Evolutionary conservation across 2,329 filamentous ascomycete genomes (phyloP).

Genomic region (Chaetomium globosum): DNA sequence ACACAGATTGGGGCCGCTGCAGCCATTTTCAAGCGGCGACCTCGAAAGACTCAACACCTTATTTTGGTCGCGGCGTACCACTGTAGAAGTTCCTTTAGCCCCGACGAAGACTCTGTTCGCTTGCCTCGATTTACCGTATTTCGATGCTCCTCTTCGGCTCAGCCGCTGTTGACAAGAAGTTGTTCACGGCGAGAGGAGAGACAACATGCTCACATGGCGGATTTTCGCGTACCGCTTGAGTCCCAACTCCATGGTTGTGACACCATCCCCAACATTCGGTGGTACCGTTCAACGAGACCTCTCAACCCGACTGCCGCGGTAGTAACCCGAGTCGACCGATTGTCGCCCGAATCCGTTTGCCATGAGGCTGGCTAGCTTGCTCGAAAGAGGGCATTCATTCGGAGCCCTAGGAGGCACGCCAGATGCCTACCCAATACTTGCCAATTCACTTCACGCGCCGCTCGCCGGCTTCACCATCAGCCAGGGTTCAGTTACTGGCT

Average conservation of each 20-base stretch:
- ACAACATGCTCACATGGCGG: background rate
- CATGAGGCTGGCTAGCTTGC: background rate
- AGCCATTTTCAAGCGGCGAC: background rate
- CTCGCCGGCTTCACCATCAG: background rate
- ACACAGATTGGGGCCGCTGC: background rate
- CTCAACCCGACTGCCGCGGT: conserved; percentile 4
- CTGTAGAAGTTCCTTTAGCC: background rate
- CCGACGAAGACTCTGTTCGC: background rate
- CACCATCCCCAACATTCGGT: conserved; percentile 4
- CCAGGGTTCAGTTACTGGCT: background rate
- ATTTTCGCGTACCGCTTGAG: background rate
- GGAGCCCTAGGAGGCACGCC: background rate
- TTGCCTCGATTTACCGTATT: background rate
- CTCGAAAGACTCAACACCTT: background rate
- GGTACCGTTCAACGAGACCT: conserved; percentile 2
- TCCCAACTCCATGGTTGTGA: conserved; percentile 11
- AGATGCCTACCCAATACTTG: background rate
- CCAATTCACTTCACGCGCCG: background rate
- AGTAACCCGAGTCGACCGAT: background rate
- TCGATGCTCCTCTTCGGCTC: background rate
- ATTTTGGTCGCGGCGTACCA: background rate
- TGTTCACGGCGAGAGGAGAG: background rate
- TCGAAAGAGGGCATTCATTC: background rate
- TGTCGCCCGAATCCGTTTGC: background rate
- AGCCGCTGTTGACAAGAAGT: background rate